Evolutionary conservation across 176 grass and related monocot species (phyloP), one percentile per base, ranked within the genome.

Genomic region (Eragrostis curvula): DNA sequence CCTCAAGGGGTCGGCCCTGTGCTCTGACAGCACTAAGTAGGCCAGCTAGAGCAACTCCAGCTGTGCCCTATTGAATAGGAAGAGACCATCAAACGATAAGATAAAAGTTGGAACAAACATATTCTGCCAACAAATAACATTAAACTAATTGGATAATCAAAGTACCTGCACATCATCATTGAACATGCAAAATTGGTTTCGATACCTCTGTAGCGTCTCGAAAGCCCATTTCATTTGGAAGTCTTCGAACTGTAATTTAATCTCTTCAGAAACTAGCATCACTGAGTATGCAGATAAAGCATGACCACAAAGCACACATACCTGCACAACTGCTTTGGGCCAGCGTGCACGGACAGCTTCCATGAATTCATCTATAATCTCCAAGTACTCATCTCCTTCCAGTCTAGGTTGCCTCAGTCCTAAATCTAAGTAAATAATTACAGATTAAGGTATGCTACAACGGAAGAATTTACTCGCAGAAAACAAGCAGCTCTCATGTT

Each of bases 161-260:
- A 75, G 48, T 86, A 98, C 96, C 82, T 95, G 93, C 51, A 95
- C 85, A 23, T 98, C 93, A 80, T 98, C 92, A 78, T 98, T 98
- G 86, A 98, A 95, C 90, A 93, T 98, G 85, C 96, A 98, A 84
- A 93, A 93, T 86, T 84, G 78, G 45, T 95, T 59, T 27, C 96
- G 88, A 77, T 98, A 98, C 73, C 96, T 92, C 44, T 93, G 90
- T 68, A 98, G 92, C 44, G 96, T 98, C 88, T 96, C 90, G 66
- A 98, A 98, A 70, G 93, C 96, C 96, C 96, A 98, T 88, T 98
- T 98, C 96, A 98, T 98, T 95, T 98, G 96, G 81, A 98, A 98
- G 83, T 98, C 96, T 67, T 98, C 96, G 18, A 98, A 98, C 96
- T 98, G 86, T 78, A 75, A 89, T 60, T 59, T 81, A 67, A 79